phyloP scores from a whole-genome alignment of 805 yeast genomes.

The Spathaspora passalidarum region DNA sequence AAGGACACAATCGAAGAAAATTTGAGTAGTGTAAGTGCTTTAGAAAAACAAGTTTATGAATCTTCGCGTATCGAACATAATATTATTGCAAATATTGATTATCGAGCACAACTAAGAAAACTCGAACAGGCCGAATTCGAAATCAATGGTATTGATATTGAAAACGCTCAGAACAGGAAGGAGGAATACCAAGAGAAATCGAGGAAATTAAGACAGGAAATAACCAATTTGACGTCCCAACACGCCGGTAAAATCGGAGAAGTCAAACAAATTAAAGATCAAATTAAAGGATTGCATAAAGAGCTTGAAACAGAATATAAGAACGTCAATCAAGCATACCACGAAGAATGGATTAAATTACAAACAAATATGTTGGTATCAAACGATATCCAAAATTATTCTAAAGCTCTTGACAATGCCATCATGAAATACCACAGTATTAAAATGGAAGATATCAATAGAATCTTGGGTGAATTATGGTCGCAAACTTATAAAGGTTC shows the following conservation, averaged over 20 bases:
- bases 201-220: slow-evolving; percentile 43
- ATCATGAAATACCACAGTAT: slow-evolving; percentile 88
- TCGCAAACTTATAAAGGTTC: slow-evolving; percentile 90
- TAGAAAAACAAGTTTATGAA: slow-evolving; percentile 48
- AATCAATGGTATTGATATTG: slow-evolving; percentile 46
- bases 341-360: slow-evolving; percentile 67
- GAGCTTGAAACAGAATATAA: slow-evolving; percentile 73
- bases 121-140: slow-evolving; percentile 32
- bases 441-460: slow-evolving; percentile 91
- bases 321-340: slow-evolving; percentile 61
- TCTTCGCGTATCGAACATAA: slow-evolving; percentile 61
- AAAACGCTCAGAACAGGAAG: slow-evolving; percentile 58
- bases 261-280: slow-evolving; percentile 75
- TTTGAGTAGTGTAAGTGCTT: slow-evolving; percentile 23
- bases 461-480: slow-evolving; percentile 89
- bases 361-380: slow-evolving; percentile 74
- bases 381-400: slow-evolving; percentile 77
- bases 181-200: slow-evolving; percentile 61
- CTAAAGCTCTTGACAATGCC: slow-evolving; percentile 85
- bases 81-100: slow-evolving; percentile 61
- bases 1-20: slow-evolving; percentile 18
- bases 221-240: slow-evolving; percentile 54
- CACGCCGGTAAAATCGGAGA: slow-evolving; percentile 85
- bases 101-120: slow-evolving; percentile 43
- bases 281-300: slow-evolving; percentile 48